These are phyloP conservation scores for Penicillium sp. DNA, from an alignment of 2,329 filamentous ascomycete species.

Conservation along the genomic window DNA sequence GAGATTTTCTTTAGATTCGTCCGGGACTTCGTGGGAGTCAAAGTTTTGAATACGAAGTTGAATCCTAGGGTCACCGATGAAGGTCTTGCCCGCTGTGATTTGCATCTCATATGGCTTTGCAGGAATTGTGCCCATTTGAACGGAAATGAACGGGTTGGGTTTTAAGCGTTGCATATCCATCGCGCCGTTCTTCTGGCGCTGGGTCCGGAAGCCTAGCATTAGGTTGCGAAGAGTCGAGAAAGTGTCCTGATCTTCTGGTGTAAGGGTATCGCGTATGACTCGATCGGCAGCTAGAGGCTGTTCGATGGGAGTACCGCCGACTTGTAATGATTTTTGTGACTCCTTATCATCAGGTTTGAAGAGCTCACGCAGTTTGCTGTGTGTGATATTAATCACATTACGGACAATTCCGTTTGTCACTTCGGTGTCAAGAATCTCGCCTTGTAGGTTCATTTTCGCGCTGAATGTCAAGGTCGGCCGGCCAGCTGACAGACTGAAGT, in stretches of 20 bases:
- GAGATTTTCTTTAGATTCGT: slow-evolving; percentile 40
- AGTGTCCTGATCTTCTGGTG: slow-evolving; percentile 33
- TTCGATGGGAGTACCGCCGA: slow-evolving; percentile 32
- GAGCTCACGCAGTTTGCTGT: slow-evolving; percentile 39
- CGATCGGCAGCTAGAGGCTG: slow-evolving; percentile 12
- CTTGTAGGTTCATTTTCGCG: slow-evolving; percentile 52
- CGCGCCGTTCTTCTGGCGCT: slow-evolving; percentile 39
- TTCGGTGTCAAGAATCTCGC: slow-evolving; percentile 54
- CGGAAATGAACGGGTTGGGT: slow-evolving; percentile 17
- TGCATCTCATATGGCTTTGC: slow-evolving; percentile 29
- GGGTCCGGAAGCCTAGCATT: slow-evolving; percentile 39
- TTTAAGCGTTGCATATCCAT: slow-evolving; percentile 31
- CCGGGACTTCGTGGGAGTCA: slow-evolving; percentile 38
- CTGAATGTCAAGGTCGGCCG: slow-evolving; percentile 63
- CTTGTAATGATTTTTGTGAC: slow-evolving; percentile 21
- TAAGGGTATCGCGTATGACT: slow-evolving; percentile 27
- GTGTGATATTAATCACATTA: slow-evolving; percentile 56
- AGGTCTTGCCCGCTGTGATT: slow-evolving; percentile 32
- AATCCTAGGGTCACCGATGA: slow-evolving; percentile 45
- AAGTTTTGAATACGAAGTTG: slow-evolving; percentile 26
- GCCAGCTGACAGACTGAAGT: slow-evolving; percentile 54
- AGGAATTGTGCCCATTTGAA: slow-evolving; percentile 24
- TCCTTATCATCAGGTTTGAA: slow-evolving; percentile 30
- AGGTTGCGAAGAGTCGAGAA: slow-evolving; percentile 38
- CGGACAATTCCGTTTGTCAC: slow-evolving; percentile 53